A percentile compares a stretch with the other conserved stretches of the same genome.
These are phyloP conservation scores for Chytridium lagenaria DNA, from an alignment of 371 early-diverging fungal genomes.

Conservation along the genomic window DNA sequence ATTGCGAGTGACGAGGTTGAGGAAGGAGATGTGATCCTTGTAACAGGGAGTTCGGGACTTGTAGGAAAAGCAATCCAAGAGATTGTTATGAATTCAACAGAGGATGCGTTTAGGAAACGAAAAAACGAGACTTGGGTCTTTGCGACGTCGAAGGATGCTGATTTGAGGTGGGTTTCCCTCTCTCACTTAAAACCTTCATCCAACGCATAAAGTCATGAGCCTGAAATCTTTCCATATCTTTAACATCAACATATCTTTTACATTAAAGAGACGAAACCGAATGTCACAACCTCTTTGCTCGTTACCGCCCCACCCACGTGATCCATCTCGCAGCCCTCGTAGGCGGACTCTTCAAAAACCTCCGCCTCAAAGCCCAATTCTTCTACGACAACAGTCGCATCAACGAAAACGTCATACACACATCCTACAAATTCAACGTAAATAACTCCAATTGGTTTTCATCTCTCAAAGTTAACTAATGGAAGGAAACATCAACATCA, in stretches of 20 bases:
- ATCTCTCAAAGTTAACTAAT: no score
- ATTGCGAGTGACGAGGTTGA: neutral
- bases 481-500: neutral
- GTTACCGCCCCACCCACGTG: constrained; percentile 80
- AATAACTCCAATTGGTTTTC: no score
- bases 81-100: constrained; percentile 67
- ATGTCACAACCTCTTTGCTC: constrained; percentile 74
- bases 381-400: constrained; percentile 81
- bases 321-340: constrained; percentile 88
- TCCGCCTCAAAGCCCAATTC: constrained; percentile 82
- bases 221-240: no score
- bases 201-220: no score
- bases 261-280: constrained; percentile 63
- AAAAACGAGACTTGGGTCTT: constrained; percentile 81
- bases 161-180: constrained; percentile 68
- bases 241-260: no score
- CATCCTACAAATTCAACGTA: constrained; percentile 69
- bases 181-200: neutral
- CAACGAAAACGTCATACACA: constrained; percentile 80
- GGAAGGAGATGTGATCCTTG: constrained; percentile 28
- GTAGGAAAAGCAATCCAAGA: constrained; percentile 82
- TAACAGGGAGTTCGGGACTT: constrained; percentile 77
- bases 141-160: constrained; percentile 79
- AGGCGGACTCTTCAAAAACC: constrained; percentile 87
- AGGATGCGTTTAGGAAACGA: constrained; percentile 61